Conservation (phyloP, 2,329 filamentous ascomycete species). For the Colletotrichum sp. region DNA sequence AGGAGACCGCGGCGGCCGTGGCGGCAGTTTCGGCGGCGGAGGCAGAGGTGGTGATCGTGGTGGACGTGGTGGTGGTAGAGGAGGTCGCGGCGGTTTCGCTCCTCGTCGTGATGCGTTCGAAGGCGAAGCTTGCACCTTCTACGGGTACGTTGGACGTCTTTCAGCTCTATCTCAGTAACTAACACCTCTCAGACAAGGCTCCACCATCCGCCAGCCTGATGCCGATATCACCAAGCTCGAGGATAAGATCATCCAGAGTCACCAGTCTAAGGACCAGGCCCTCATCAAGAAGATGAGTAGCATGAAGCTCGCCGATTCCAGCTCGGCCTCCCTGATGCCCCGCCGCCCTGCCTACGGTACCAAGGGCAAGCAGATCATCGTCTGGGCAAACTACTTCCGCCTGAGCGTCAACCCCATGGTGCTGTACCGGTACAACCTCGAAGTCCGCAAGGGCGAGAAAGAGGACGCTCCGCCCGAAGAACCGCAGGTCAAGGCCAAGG, state of each 20-base stretch:
- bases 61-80: slow-evolving; percentile 3
- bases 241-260: slow-evolving; percentile 38
- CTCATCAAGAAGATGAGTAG: slow-evolving; percentile 41
- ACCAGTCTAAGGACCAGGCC: slow-evolving; percentile 30
- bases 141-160: slow-evolving; percentile 3
- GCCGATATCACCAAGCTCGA: slow-evolving; percentile 40
- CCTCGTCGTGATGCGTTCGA: slow-evolving; percentile 18
- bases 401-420: slow-evolving; percentile 40
- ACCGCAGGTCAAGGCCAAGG: slow-evolving; percentile 23
- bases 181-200: slow-evolving; percentile 1
- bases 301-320: slow-evolving; percentile 30
- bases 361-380: slow-evolving; percentile 42
- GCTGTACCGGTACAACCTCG: slow-evolving; percentile 52
- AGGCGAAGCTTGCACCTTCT: slow-evolving; percentile 14
- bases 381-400: slow-evolving; percentile 63
- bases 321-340: slow-evolving; percentile 32
- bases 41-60: slow-evolving; percentile 16
- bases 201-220: slow-evolving; percentile 27
- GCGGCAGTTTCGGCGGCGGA: slow-evolving; percentile 24
- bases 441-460: slow-evolving; percentile 30
- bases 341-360: slow-evolving; percentile 56
- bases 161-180: not conserved
- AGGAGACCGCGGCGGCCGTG: slow-evolving; percentile 16
- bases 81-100: slow-evolving; percentile 22
- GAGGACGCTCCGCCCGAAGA: slow-evolving; percentile 8